Base-by-base conservation (phyloP, 2,329 filamentous ascomycete genomes). In the Venturia pyrina region DNA sequence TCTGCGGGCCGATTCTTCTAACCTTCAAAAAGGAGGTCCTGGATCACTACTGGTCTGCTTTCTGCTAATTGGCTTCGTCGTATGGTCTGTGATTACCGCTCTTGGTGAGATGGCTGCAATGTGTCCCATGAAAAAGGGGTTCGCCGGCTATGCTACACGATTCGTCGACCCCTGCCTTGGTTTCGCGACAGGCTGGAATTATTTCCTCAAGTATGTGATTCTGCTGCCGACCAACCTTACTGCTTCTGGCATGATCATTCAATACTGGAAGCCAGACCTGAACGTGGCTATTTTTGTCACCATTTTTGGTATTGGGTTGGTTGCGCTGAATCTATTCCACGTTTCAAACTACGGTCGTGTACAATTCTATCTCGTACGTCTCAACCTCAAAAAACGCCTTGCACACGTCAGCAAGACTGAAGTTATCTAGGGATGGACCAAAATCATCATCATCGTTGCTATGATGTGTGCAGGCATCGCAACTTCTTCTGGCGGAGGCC, bases 81-180 rank as follows among this genome's bases (percentile, higher is more conserved):
- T 67, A 3, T 66, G 40, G 24, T 62, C 44, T 28, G 64, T 67
- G 32, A 67, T 67, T 19, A 66, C 64, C 2, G 63, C 63, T 19
- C 56, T 66, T n/a, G 48, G 66, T 15, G 66, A 67, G 34, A 67
- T 67, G 66, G 62, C 62, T 56, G 46, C 62, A 0, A 37, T 34
- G 24, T 46, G 64, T 64, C 65, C 65, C 19, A 65, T 66, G 61
- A 50, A 64, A 40, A 59, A 65, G 46, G 65, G 65, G 3, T 66
- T 66, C 28, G 44, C 28, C 41, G 65, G 65, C 28, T 66, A 65
- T 32, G 65, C 65, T n/a, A 48, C 65, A 8, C 21, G 65, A 32
- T 65, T 66, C n/a, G 65, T 66, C 17, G 65, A 66, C 41, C 65
- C 62, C n/a, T 63, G 62, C 15, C 48, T 66, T 60, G 65, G 65